Conservation (phyloP, 176 grass and related monocot species). For the Poa pratensis region DNA sequence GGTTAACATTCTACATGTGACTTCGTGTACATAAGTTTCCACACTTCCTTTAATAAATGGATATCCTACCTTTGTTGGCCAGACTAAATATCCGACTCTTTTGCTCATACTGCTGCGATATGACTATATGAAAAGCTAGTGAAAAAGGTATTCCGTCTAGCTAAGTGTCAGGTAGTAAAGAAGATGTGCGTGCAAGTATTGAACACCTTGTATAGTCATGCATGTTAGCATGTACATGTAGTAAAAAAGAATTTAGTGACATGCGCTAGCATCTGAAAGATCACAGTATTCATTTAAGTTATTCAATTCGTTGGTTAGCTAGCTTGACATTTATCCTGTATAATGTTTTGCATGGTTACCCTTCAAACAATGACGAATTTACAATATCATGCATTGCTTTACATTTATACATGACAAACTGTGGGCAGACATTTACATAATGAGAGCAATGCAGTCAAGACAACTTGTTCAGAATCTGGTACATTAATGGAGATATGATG, state of each 20-base stretch:
- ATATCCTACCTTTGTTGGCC: not conserved
- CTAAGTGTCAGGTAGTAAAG: slow-evolving; percentile 35
- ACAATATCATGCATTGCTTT: not conserved
- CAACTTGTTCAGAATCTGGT: slow-evolving; percentile 5
- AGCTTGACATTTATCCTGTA: not conserved
- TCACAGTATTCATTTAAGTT: slow-evolving; percentile 13
- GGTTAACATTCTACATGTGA: not conserved
- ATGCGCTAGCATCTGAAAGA: not conserved
- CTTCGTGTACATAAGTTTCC: not conserved
- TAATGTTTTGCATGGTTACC: not conserved
- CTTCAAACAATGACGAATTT: not conserved
- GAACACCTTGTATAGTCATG: slow-evolving; percentile 13
- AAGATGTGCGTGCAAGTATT: slow-evolving; percentile 41
- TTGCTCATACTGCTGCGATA: not conserved
- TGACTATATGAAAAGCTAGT: not conserved
- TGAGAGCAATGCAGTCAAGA: not conserved
- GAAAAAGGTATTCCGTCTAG: not conserved
- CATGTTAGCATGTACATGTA: slow-evolving; percentile 17
- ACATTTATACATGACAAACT: not conserved
- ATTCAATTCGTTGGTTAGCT: not conserved
- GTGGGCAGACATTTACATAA: not conserved
- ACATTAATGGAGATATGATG: not conserved
- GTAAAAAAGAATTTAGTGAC: slow-evolving; percentile 15
- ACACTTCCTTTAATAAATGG: not conserved
- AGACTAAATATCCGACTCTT: not conserved